Evolutionary conservation across 257 asterid genomes (phyloP), one percentile per base, ranked within the genome.

Genomic region (Gardenia jasminoides): DNA sequence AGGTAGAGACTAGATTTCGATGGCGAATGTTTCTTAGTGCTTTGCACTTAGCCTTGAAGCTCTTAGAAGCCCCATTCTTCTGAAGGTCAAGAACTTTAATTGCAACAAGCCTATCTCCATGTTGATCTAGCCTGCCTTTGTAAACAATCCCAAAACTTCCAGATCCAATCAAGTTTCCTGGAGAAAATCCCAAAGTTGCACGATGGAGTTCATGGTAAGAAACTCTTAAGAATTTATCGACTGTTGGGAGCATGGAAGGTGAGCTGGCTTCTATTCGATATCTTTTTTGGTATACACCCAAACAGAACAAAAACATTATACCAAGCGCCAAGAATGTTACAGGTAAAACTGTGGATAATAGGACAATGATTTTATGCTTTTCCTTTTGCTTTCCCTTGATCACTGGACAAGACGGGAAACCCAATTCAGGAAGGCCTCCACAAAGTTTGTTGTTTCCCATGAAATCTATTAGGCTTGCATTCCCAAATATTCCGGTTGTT

Each of bases 121-220:
- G 72, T 8, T 44, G 47, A 24, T 67, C 64, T 0, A 87, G 62
- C n/a, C 31, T 72, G 44, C 88, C 89, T 80, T 75, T 81, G 78
- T 85, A 87, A 20, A 85, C 88, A 19, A 61, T 44, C 20, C 84
- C 84, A 43, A 76, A 73, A 41, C 81, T 76, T 30, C 89, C 89
- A 0, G 80, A 48, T 1, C 91, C 91, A 9, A 88, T 61, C 46
- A 80, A 72, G 61, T 78, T 83, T 13, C 48, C 77, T 70, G 39
- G 48, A 3, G 85, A 82, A 78, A 88, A 85, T 12, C 76, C 83
- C 24, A 24, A 75, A 1, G 87, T 88, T 7, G 84, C 84, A 70
- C 58, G 68, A 10, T 47, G 67, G 1, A 87, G 82, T 61, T 84
- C 80, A 44, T 67, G 68, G 28, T 83, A 80, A 10, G 88, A 82